Evolutionary conservation across 2,329 filamentous ascomycete species (phyloP).

Genomic region (Sclerotinia nivalis): DNA sequence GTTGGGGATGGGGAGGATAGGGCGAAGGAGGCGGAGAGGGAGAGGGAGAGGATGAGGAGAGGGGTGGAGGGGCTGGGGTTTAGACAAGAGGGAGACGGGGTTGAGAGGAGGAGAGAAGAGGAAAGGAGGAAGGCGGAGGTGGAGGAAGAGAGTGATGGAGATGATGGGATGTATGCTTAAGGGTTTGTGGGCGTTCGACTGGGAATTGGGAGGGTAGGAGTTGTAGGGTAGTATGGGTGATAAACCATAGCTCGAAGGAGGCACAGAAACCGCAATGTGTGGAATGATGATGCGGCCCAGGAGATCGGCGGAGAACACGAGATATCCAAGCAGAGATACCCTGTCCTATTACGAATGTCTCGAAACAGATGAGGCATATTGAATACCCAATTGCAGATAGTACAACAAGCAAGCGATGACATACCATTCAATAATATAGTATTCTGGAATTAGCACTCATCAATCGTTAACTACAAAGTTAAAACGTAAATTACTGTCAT

Average conservation of each 20-base stretch:
- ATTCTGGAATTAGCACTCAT: background rate
- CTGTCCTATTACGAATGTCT: background rate
- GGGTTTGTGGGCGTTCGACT: background rate
- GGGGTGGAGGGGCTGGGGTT: conserved; percentile 38
- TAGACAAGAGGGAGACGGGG: conserved; percentile 41
- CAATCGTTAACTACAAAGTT: background rate
- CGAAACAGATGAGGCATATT: background rate
- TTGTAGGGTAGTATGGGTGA: no score
- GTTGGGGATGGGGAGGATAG: conserved; percentile 43
- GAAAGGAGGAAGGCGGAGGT: conserved; percentile 25
- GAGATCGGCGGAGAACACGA: background rate
- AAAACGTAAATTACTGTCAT: background rate
- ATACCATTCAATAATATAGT: background rate
- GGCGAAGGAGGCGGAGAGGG: conserved; percentile 41
- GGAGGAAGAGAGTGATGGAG: conserved; percentile 54
- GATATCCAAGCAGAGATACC: background rate
- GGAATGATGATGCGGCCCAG: background rate
- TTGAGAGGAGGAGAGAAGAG: conserved; percentile 23
- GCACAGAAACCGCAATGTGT: background rate
- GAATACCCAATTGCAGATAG: background rate
- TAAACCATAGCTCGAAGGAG: background rate
- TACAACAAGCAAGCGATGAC: background rate
- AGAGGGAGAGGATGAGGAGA: conserved; percentile 52
- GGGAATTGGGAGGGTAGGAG: no score
- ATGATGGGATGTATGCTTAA: conserved; percentile 51